Evolutionary conservation across 2,329 filamentous ascomycete genomes (phyloP).

Genomic region (Stromatinia cepivora): DNA sequence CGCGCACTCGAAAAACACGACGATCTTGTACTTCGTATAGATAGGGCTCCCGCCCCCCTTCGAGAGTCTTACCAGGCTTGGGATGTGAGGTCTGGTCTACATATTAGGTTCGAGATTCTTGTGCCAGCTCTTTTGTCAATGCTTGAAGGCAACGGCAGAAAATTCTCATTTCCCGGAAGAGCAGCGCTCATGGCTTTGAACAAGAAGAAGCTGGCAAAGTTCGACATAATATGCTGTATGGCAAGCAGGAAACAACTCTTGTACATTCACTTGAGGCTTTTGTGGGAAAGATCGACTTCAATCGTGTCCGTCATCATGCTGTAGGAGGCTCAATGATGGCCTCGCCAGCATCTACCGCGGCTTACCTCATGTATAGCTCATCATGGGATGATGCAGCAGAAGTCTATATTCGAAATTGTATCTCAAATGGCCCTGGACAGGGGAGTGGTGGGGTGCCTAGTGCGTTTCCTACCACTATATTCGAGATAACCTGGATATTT

Average conservation of each 20-base stretch:
- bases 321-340: too few species aligned
- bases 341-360: neutral
- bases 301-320: constrained; percentile 27
- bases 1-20: too few species aligned
- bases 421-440: neutral
- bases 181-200: constrained; percentile 31
- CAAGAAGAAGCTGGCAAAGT: constrained; percentile 37
- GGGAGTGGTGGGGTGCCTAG: neutral
- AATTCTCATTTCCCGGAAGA: neutral
- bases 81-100: constrained; percentile 1
- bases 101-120: constrained; percentile 22
- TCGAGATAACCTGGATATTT: neutral
- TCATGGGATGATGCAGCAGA: neutral
- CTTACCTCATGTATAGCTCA: constrained; percentile 7
- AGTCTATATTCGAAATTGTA: neutral
- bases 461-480: neutral
- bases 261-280: constrained; percentile 46
- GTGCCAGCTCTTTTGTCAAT: constrained; percentile 1
- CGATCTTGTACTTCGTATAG: too few species aligned
- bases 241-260: constrained; percentile 34
- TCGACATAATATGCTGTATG: constrained; percentile 38
- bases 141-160: neutral
- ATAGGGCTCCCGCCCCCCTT: too few species aligned
- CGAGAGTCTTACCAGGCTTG: too few species aligned
- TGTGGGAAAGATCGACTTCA: constrained; percentile 43